These are phyloP conservation scores for Mercurialis annua DNA, from an alignment of 345 rosid genomes.

Conservation along the genomic window DNA sequence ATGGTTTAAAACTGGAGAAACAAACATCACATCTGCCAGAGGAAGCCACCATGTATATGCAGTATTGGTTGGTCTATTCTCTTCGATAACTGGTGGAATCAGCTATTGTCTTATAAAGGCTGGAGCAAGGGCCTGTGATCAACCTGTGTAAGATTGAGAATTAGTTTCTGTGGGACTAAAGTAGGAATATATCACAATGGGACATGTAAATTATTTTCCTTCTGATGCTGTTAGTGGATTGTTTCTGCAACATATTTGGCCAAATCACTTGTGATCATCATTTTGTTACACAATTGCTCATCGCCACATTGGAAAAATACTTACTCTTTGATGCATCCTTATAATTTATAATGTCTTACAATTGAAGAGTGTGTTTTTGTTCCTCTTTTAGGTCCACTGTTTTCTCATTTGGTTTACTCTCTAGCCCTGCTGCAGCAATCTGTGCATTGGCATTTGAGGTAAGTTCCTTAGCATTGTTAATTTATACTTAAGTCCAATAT, in stretches of 20 bases:
- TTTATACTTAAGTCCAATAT: constrained; percentile 3
- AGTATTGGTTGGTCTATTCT: constrained; percentile 57
- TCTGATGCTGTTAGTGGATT: neutral
- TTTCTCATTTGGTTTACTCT: constrained; percentile 67
- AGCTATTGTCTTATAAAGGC: constrained; percentile 75
- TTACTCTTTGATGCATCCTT: constrained; percentile 1
- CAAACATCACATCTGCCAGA: constrained; percentile 15
- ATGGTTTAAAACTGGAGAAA: constrained; percentile 32
- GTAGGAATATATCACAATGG: neutral
- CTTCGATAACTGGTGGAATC: constrained; percentile 79
- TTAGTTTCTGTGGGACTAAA: constrained; percentile 5
- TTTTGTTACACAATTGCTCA: neutral
- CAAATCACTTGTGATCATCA: neutral
- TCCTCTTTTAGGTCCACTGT: constrained; percentile 61
- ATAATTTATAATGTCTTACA: neutral
- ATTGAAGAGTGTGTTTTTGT: constrained; percentile 5
- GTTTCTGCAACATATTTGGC: neutral
- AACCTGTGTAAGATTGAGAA: constrained; percentile 66
- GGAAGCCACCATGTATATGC: constrained; percentile 49
- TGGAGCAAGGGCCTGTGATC: constrained; percentile 80
- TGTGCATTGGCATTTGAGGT: constrained; percentile 73
- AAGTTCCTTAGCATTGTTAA: constrained; percentile 18
- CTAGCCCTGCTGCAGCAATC: constrained; percentile 70
- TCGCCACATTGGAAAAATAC: neutral
- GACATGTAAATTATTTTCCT: neutral